phyloP scores from a whole-genome alignment of 257 asterid species.

The Fraxinus pennsylvanica region DNA sequence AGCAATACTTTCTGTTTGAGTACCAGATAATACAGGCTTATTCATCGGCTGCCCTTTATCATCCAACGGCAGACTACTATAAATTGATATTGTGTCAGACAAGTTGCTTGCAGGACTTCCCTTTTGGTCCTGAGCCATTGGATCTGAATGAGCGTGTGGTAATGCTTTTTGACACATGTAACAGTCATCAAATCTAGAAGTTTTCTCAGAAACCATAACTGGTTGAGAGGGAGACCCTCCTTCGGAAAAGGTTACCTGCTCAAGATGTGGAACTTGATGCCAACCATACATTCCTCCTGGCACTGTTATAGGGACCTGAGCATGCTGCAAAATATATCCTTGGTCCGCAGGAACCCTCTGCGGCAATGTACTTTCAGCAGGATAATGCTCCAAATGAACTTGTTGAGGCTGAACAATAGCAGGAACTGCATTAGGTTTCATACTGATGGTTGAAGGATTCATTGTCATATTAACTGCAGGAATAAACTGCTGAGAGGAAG shows the following conservation, averaged over 20 bases:
- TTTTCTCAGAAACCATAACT: slow-evolving; percentile 42
- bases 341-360: slow-evolving; percentile 61
- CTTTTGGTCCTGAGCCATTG: slow-evolving; percentile 62
- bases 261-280: slow-evolving; percentile 64
- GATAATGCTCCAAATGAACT: slow-evolving; percentile 55
- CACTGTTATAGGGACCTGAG: slow-evolving; percentile 49
- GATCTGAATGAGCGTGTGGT: slow-evolving; percentile 98
- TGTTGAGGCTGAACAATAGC: slow-evolving; percentile 57
- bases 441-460: slow-evolving; percentile 61
- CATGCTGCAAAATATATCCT: slow-evolving; percentile 53
- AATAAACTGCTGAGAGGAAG: slow-evolving; percentile 57
- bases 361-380: slow-evolving; percentile 48
- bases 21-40: slow-evolving; percentile 42
- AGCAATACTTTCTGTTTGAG: slow-evolving; percentile 37
- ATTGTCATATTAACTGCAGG: slow-evolving; percentile 69
- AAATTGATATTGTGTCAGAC: slow-evolving; percentile 48
- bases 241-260: slow-evolving; percentile 46
- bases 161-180: slow-evolving; percentile 83
- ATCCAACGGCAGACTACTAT: slow-evolving; percentile 64
- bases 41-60: slow-evolving; percentile 55
- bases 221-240: slow-evolving; percentile 41
- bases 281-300: slow-evolving; percentile 59
- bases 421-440: slow-evolving; percentile 51
- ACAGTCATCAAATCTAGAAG: slow-evolving; percentile 58
- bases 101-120: slow-evolving; percentile 49